These are phyloP conservation scores for Diversispora epigaea DNA, from an alignment of 192 early-diverging fungal genomes.

Conservation along the genomic window DNA sequence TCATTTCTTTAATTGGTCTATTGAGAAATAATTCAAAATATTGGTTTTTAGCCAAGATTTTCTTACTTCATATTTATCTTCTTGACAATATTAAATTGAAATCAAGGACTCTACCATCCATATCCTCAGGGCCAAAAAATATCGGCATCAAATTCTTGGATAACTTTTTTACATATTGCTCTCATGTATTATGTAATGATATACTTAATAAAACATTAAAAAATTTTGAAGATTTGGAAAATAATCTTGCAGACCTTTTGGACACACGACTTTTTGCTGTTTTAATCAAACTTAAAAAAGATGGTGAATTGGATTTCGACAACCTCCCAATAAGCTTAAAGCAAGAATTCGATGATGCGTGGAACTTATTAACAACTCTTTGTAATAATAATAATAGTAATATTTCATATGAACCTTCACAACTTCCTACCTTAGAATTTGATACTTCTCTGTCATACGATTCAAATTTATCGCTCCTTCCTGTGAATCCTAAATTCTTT, in stretches of 20 bases:
- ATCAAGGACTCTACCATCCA: background rate
- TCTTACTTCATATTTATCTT: conserved; percentile 26
- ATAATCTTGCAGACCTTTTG: conserved; percentile 32
- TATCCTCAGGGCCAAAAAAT: too few species aligned
- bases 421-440: background rate
- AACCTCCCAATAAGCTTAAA: conserved; percentile 6
- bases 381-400: background rate
- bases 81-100: conserved; percentile 32
- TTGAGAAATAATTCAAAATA: background rate
- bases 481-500: conserved; percentile 13
- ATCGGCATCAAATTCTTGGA: background rate
- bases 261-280: conserved; percentile 25
- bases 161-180: conserved; percentile 11
- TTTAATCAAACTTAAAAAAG: background rate
- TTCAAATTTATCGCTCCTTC: background rate
- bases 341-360: conserved; percentile 2
- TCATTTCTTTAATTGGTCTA: background rate
- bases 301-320: background rate
- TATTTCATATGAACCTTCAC: background rate
- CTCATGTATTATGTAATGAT: background rate
- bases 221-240: background rate
- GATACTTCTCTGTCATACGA: background rate
- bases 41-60: background rate
- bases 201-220: background rate
- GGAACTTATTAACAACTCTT: background rate